phyloP scores from a whole-genome alignment of 179 eudicot species.

The Beta macrorhiza region DNA sequence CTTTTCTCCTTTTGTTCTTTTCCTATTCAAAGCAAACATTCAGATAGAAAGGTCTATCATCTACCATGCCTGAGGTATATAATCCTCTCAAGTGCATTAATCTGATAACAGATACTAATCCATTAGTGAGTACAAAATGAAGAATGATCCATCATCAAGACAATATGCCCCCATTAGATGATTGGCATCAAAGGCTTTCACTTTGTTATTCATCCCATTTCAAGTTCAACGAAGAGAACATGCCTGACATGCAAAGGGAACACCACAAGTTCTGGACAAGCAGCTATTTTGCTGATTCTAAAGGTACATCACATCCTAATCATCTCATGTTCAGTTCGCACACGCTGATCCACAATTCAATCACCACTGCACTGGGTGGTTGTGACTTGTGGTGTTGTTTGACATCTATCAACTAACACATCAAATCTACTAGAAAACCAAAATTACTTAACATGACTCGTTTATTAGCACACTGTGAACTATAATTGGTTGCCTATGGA shows the following conservation, averaged over 20 bases:
- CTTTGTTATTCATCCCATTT: background rate
- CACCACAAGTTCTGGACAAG: background rate
- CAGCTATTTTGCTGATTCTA: background rate
- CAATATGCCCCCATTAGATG: background rate
- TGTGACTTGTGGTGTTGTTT: background rate
- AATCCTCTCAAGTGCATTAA: background rate
- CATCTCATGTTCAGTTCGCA: conserved; percentile 3
- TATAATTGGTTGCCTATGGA: background rate
- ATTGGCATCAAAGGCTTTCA: background rate
- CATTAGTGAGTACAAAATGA: background rate
- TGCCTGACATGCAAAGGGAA: too few species aligned
- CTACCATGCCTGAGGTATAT: background rate
- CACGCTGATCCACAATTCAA: background rate
- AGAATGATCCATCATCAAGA: too few species aligned
- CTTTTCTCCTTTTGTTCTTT: background rate
- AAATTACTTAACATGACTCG: background rate
- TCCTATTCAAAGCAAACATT: background rate
- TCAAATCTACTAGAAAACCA: background rate
- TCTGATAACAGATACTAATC: background rate
- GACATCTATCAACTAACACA: background rate
- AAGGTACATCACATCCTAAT: too few species aligned
- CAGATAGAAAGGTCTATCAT: background rate
- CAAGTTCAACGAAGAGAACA: background rate
- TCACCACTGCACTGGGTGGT: background rate
- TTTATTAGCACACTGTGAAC: background rate